These are phyloP conservation scores for Laburnicola sp. DNA, from an alignment of 2,329 filamentous ascomycete species.

Conservation along the genomic window DNA sequence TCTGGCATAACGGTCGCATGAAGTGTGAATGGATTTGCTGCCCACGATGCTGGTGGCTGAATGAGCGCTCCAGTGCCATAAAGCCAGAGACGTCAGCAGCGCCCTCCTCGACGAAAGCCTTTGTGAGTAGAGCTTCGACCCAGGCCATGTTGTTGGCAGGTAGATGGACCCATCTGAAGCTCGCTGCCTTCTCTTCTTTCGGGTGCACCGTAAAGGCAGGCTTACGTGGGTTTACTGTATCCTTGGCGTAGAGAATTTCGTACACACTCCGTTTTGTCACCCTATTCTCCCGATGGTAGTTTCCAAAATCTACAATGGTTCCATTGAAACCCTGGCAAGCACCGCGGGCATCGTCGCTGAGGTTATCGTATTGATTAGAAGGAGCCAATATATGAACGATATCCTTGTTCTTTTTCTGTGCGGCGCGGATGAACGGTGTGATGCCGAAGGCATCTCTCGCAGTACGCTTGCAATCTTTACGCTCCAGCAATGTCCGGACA, in stretches of 20 bases:
- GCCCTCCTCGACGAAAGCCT: conserved; percentile 66
- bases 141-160: conserved; percentile 60
- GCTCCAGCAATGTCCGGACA: conserved; percentile 43
- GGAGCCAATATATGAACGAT: conserved; percentile 49
- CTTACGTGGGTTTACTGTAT: conserved; percentile 38
- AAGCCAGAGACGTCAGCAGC: conserved; percentile 65
- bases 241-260: conserved; percentile 42
- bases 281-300: conserved; percentile 42
- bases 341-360: conserved; percentile 39
- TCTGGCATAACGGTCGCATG: conserved; percentile 63
- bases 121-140: conserved; percentile 66
- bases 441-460: conserved; percentile 50
- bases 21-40: conserved; percentile 62
- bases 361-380: conserved; percentile 43
- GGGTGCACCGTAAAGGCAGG: conserved; percentile 44
- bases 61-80: conserved; percentile 64
- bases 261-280: conserved; percentile 38
- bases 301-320: conserved; percentile 46
- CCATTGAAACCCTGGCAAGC: conserved; percentile 45
- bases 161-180: conserved; percentile 52
- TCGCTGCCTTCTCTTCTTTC: conserved; percentile 46
- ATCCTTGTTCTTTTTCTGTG: conserved; percentile 45
- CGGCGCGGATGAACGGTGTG: conserved; percentile 49
- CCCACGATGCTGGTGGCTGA: conserved; percentile 64
- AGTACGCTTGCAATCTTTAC: conserved; percentile 41